Conservation (phyloP, 208 protist genomes). For the Acanthamoeba quina region DNA sequence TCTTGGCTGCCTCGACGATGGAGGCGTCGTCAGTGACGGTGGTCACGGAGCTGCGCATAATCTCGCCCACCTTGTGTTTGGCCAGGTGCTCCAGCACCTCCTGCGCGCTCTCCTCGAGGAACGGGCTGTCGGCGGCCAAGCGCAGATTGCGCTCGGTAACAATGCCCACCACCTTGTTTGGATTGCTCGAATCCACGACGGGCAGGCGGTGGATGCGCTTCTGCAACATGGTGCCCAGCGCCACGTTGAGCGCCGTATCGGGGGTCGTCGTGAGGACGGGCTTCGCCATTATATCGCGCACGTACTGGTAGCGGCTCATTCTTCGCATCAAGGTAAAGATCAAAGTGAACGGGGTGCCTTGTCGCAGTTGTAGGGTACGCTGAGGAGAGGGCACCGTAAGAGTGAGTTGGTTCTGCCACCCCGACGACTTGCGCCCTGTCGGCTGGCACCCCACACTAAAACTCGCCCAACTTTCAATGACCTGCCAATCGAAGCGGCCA, state of each 20-base stretch:
- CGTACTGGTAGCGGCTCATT: conserved; percentile 64
- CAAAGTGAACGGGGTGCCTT: background rate
- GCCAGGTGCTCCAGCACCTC: conserved; percentile 77
- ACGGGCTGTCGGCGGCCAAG: conserved; percentile 77
- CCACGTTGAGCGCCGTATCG: conserved; percentile 43
- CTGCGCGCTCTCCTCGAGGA: conserved; percentile 77
- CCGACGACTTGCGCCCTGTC: too few relatives aligned
- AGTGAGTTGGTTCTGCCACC: background rate
- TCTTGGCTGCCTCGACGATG: conserved; percentile 77
- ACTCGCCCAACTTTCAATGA: background rate
- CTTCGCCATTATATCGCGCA: conserved; percentile 66
- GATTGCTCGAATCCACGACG: conserved; percentile 48
- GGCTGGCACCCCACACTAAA: background rate
- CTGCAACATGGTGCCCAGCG: conserved; percentile 46
- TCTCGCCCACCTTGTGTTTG: conserved; percentile 64
- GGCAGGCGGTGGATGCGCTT: conserved; percentile 70
- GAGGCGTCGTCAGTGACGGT: conserved; percentile 75
- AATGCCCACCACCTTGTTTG: conserved; percentile 73
- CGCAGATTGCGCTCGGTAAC: conserved; percentile 82
- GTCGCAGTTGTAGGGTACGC: too few relatives aligned
- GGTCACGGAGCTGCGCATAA: conserved; percentile 75
- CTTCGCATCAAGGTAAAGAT: conserved; percentile 5
- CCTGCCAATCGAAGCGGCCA: too few relatives aligned
- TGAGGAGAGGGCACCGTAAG: background rate
- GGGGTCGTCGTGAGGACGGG: conserved; percentile 60